Evolutionary conservation across 2,329 filamentous ascomycete species (phyloP), one percentile per base, ranked within the genome.

Genomic region (Venturia aucupariae): DNA sequence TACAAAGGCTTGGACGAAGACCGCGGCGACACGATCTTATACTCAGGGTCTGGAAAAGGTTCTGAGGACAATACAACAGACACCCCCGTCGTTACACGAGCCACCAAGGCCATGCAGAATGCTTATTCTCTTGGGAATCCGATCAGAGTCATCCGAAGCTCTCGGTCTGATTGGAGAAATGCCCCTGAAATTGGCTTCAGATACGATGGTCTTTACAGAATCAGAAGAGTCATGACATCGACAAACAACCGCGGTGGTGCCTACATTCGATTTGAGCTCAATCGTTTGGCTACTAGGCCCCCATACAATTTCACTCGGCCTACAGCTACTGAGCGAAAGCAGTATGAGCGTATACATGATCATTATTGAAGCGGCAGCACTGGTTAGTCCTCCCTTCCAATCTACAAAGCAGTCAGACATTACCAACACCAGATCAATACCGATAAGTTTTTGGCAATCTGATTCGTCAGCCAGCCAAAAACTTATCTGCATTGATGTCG

Each of bases 131-230:
- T 30, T 35, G 24, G 17, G 0, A 19, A 48, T 7, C 24, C 10
- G 24, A 62, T 62, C 42, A 30, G 60, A 32, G 41, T 62, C n/a
- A 35, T 62, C 7, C 60, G 42, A 42, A 51, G 60, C 42, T 46
- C 41, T 27, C 24, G 41, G 15, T 35, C 41, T 19, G 60, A 44
- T 11, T 62, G 60, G 60, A 38, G 24, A 38, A 1, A 44, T 51
- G 44, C 41, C 17, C 60, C 60, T 1, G 4, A 17, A 8, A 38
- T 46, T 19, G 41, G 41, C 13, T 44, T 46, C n/a, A 22, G 60
- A 24, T 62, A 51, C 24, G 60, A 62, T 35, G 60, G 60, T 17
- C 30, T 62, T 2, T 62, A 62, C 27, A 24, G 22, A 11, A 62
- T 62, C 41, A 48, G 24, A 3, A n/a, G 27, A 17, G 59, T n/a